Evolutionary conservation across 176 grass and related monocot genomes (phyloP).

Genomic region (Chrysopogon serrulatus): DNA sequence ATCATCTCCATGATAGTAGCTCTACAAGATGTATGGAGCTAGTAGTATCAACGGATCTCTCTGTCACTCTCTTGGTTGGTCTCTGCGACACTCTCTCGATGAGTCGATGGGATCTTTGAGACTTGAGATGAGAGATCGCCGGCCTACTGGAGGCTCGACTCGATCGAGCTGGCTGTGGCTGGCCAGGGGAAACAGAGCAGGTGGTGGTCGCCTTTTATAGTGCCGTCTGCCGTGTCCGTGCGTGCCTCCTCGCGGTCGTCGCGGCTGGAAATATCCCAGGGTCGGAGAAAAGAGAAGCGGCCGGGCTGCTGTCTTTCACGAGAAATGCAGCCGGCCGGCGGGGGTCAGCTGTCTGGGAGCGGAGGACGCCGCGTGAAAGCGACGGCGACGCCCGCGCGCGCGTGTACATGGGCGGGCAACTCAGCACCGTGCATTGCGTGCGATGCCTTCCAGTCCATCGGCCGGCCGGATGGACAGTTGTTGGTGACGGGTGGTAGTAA

Average conservation of each 20-base stretch:
- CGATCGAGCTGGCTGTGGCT: background rate
- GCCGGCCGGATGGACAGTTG: too few relatives aligned
- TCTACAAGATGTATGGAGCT: too few relatives aligned
- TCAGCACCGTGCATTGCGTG: background rate
- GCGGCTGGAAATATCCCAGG: background rate
- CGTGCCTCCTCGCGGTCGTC: background rate
- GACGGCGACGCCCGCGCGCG: too few relatives aligned
- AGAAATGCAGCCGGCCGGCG: background rate
- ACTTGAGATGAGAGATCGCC: background rate
- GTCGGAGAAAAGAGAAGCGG: too few relatives aligned
- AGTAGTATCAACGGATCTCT: background rate
- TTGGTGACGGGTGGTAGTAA: background rate
- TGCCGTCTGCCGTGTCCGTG: too few relatives aligned
- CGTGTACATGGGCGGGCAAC: background rate
- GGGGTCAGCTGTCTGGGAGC: background rate
- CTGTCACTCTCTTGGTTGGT: too few relatives aligned
- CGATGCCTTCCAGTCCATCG: background rate
- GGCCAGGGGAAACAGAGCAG: background rate
- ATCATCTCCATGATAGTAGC: conserved; percentile 26
- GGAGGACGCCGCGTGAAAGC: background rate
- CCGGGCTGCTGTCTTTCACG: too few relatives aligned
- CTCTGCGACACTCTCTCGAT: too few relatives aligned
- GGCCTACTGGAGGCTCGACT: too few relatives aligned
- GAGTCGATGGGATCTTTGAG: background rate
- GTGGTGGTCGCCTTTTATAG: background rate